A percentile compares a stretch with the other conserved stretches of the same genome.
Evolutionary conservation across 2,329 filamentous ascomycete species (phyloP).

Genomic region (Curvularia lunata): DNA sequence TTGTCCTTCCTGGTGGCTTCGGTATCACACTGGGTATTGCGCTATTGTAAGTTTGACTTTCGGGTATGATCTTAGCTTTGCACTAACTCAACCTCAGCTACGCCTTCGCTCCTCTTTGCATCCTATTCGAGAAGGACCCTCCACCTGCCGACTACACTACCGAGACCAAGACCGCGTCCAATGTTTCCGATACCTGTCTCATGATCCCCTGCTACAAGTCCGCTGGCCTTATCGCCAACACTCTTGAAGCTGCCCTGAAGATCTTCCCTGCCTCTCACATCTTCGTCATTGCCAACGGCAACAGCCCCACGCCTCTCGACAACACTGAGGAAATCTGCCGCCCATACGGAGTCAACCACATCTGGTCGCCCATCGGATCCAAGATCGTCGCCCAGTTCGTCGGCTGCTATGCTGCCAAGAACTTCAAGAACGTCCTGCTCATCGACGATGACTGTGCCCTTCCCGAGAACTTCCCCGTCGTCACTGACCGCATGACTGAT

Average conservation of each 20-base stretch:
- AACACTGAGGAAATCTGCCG: slow-evolving; percentile 26
- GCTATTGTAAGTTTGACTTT: slow-evolving; percentile 18
- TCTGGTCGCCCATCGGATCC: slow-evolving; percentile 23
- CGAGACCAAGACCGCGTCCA: slow-evolving; percentile 35
- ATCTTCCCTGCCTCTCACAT: slow-evolving; percentile 24
- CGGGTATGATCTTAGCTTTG: slow-evolving; percentile 6
- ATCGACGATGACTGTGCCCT: slow-evolving; percentile 26
- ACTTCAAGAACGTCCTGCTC: slow-evolving; percentile 25
- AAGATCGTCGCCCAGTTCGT: slow-evolving; percentile 27
- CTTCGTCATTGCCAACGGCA: slow-evolving; percentile 26
- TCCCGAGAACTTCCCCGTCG: slow-evolving; percentile 22
- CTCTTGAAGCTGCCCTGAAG: slow-evolving; percentile 23
- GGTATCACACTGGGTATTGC: slow-evolving; percentile 46
- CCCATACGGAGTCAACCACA: slow-evolving; percentile 22
- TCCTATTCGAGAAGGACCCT: slow-evolving; percentile 44
- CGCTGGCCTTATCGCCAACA: slow-evolving; percentile 19
- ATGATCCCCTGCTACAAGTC: slow-evolving; percentile 26
- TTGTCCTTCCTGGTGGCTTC: slow-evolving; percentile 51
- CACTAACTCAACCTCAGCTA: slow-evolving; percentile 17
- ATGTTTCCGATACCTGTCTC: slow-evolving; percentile 35
- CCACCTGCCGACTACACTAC: slow-evolving; percentile 24
- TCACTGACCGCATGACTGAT: slow-evolving; percentile 20
- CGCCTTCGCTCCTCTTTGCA: slow-evolving; percentile 40
- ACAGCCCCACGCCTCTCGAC: slow-evolving; percentile 23
- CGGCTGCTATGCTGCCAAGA: slow-evolving; percentile 21